Base-by-base conservation (phyloP, 306 rosid genomes). In the Alnus glutinosa region DNA sequence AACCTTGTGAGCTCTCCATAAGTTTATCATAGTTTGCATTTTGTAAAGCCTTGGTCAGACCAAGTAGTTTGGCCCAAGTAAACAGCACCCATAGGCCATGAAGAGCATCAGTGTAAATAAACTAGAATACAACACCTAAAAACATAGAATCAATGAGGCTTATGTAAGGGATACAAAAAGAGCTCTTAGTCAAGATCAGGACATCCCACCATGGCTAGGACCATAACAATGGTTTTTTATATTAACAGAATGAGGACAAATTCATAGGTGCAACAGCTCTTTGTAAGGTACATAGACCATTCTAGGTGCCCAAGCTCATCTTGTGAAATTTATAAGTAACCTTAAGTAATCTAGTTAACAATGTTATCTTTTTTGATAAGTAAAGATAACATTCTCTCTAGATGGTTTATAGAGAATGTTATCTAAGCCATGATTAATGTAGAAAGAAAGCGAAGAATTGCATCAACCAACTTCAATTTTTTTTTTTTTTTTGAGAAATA, bases 1-100 rank as follows among this genome's bases (percentile, higher is more conserved):
- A 16, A 23, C 49, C 49, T 66, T 66, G 71, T 36, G 48, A 66
- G 1, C 13, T 37, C 71, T 16, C 2, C 23, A 36, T 37, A 15
- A 39, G 68, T 16, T 66, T 15, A 66, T 66, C 19, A 42, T 37
- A 18, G 48, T 39, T 66, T 36, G 28, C 28, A 66, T 36, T 66
- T 66, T 15, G 71, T 4, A 66, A 36, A 34, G 28, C 71, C 48
- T 39, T 36, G 19, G 71, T 23, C 47, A 66, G 7, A 16, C 49
- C 48, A 37, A 16, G 23, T 36, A 37, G 14, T 18, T 9, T 67
- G 69, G 12, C 11, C 4, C 14, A 63, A 7, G 69, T 34, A 63
- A 63, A 63, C 69, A 63, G 69, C 69, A 59, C 44, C 69, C 32
- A 34, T 30, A 36, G n/a, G 69, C 16, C 44, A 63, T 12, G 46